Base-by-base conservation (phyloP, 345 rosid genomes). In the Rhodamnia argentea region DNA sequence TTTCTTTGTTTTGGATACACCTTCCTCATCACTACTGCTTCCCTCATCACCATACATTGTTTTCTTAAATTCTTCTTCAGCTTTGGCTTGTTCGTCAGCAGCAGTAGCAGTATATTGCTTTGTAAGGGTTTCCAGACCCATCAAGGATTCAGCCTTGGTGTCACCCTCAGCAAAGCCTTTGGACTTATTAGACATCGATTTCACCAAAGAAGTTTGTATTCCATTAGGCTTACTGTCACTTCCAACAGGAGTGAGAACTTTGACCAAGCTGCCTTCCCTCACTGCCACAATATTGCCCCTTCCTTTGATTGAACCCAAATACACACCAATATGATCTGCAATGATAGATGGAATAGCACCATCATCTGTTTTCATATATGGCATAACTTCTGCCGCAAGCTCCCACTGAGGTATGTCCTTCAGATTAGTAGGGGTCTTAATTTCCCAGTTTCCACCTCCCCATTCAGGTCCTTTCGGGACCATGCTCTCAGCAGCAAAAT, bases 371-470 rank as follows among this genome's bases (percentile, higher is more conserved):
- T 90, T 97, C 99, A 97, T 97, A 92, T 97, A 97, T 87, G 99
- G 98, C 98, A 93, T 93, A 85, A 97, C 99, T 90, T 97, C 99
- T 78, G 94, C 96, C 62, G 99, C 99, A 87, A 96, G 92, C 84
- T 93, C 99, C 99, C 99, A 97, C 84, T 90, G 94, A 87, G 99
- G 99, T 89, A 93, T 93, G 84, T 92, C 93, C 92, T 96, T 96
- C 89, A 95, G 89, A 90, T 92, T 93, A 53, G 96, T 89, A 53
- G 99, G 99, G 53, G 95, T 96, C 88, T 95, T 96, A 76, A 96
- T 97, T 91, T 97, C 99, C 99, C 99, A 97, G 94, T 97, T 97
- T 83, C 98, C 99, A 90, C 99, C 99, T 88, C 99, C 99, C 99
- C 99, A 97, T 91, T 94, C 99, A 83, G 96, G 90, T 87, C 99